These are phyloP conservation scores for Aspergillus campestris DNA, from an alignment of 495 filamentous ascomycete genomes.

Conservation along the genomic window DNA sequence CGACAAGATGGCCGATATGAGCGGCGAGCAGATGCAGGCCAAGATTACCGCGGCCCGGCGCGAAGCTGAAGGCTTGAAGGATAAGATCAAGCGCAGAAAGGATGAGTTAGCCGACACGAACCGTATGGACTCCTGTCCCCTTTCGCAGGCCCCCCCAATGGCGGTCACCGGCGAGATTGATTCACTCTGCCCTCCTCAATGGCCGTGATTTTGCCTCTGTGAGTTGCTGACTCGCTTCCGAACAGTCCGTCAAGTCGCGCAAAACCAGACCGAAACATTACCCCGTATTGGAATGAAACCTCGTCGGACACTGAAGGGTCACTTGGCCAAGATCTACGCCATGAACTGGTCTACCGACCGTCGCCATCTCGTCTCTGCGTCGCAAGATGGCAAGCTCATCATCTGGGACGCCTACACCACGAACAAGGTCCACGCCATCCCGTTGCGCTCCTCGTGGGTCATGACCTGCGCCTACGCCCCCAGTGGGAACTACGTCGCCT, in stretches of 20 bases:
- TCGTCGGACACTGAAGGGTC: conserved; percentile 89
- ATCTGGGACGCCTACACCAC: conserved; percentile 99
- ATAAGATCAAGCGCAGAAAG: conserved; percentile 99
- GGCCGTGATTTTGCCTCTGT: conserved; percentile 6
- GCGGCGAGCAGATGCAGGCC: conserved; percentile 66
- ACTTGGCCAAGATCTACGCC: conserved; percentile 97
- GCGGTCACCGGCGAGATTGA: neutral
- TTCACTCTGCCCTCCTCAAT: neutral
- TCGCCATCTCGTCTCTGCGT: conserved; percentile 94
- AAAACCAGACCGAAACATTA: conserved; percentile 77
- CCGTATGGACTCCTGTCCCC: conserved; percentile 53
- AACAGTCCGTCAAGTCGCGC: conserved; percentile 84
- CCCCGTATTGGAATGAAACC: conserved; percentile 94
- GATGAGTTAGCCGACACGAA: conserved; percentile 97
- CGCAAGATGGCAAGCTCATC: conserved; percentile 98
- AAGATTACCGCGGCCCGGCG: conserved; percentile 94
- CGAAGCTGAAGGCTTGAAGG: conserved; percentile 96
- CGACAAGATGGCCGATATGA: conserved; percentile 53
- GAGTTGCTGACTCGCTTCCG: conserved; percentile 12
- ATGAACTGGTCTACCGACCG: conserved; percentile 99
- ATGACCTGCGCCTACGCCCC: conserved; percentile 99
- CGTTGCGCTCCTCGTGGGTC: conserved; percentile 97
- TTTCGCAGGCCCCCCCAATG: neutral
- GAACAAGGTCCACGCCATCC: conserved; percentile 98
- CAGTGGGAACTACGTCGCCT: conserved; percentile 96